Percentiles rank a stretch among this genome's conserved stretches.
Conservation (phyloP, 495 filamentous ascomycete genomes). For the Aspergillus bridgeri region DNA sequence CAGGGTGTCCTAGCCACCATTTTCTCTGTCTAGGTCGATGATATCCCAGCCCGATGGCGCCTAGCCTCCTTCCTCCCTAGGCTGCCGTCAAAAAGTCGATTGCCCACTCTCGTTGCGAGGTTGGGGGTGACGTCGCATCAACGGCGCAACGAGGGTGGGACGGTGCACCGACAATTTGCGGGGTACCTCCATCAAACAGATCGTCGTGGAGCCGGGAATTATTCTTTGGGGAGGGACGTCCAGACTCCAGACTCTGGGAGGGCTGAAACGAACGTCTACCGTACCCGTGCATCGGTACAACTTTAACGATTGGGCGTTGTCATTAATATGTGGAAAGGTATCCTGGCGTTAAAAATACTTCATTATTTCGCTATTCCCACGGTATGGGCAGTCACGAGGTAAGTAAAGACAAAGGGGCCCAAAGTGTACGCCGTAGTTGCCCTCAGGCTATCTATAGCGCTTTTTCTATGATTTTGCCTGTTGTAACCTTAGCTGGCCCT, state of each 20-base stretch:
- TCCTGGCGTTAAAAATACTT: too few relatives aligned
- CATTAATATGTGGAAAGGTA: too few relatives aligned
- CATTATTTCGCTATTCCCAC: not conserved
- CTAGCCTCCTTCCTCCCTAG: not conserved
- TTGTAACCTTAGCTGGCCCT: not conserved
- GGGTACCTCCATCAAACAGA: not conserved
- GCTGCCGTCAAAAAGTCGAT: not conserved
- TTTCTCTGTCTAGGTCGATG: not conserved
- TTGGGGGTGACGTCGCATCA: not conserved
- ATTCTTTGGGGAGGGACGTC: not conserved
- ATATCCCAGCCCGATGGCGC: not conserved
- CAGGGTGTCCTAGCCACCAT: not conserved
- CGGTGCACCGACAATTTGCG: too few relatives aligned
- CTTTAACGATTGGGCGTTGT: too few relatives aligned
- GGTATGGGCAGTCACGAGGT: not conserved
- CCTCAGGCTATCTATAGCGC: too few relatives aligned
- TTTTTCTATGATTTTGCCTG: not conserved
- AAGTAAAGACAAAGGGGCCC: too few relatives aligned
- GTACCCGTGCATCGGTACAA: not conserved
- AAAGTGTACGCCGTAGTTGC: not conserved
- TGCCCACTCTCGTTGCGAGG: not conserved
- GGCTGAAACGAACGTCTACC: not conserved
- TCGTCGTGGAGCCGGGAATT: not conserved
- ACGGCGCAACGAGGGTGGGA: not conserved
- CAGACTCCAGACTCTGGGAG: too few relatives aligned